Conservation (phyloP, 495 filamentous ascomycete genomes). For the Baudoinia panamericana region DNA sequence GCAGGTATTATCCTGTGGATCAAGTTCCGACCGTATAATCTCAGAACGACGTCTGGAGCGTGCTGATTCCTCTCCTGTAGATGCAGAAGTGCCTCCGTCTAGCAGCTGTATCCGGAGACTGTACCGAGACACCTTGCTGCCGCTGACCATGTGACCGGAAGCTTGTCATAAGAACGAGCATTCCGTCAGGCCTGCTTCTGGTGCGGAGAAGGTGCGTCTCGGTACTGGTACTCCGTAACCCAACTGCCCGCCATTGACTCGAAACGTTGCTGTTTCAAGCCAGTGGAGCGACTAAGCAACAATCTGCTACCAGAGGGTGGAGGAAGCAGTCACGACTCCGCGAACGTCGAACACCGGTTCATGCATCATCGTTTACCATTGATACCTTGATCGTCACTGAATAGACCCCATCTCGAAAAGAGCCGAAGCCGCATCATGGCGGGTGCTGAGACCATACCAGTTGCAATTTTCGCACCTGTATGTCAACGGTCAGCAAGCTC, state of each 20-base stretch:
- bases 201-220: neutral
- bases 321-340: neutral
- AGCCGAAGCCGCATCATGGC: slow-evolving; percentile 12
- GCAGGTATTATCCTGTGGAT: slow-evolving; percentile 99
- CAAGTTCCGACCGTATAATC: slow-evolving; percentile 94
- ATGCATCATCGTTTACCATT: slow-evolving; percentile 13
- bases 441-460: slow-evolving; percentile 5
- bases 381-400: slow-evolving; percentile 5
- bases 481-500: too few relatives aligned
- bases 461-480: neutral
- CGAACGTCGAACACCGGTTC: slow-evolving; percentile 12
- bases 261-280: slow-evolving; percentile 1
- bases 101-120: too few relatives aligned
- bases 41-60: slow-evolving; percentile 52
- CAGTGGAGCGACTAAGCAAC: neutral
- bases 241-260: too few relatives aligned
- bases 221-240: neutral
- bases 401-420: slow-evolving; percentile 1
- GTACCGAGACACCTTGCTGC: too few relatives aligned
- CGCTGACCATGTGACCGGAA: too few relatives aligned
- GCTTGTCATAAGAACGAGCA: too few relatives aligned
- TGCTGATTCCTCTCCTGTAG: slow-evolving; percentile 19
- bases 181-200: neutral
- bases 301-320: neutral
- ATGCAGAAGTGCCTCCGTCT: neutral